phyloP scores from a whole-genome alignment of 1,284 basidiomycete species.

The Trichosporon sp. region DNA sequence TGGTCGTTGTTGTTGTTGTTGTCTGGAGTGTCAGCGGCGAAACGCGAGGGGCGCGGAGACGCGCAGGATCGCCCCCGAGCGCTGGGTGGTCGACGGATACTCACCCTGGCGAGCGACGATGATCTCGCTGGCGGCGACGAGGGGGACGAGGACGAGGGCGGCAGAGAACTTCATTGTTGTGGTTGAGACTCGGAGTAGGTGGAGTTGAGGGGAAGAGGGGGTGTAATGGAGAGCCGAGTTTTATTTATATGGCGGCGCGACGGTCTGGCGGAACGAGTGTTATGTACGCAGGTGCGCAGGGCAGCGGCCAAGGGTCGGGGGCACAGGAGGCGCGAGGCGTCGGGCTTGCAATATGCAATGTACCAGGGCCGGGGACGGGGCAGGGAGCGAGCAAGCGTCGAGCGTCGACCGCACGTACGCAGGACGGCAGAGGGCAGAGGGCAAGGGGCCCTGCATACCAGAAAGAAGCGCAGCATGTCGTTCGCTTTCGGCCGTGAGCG shows the following conservation, averaged over 20 bases:
- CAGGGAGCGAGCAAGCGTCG: background rate
- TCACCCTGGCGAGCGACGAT: background rate
- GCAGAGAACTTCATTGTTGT: constrained; percentile 1
- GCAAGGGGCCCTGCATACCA: no score
- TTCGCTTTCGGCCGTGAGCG: background rate
- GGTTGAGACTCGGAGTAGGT: background rate
- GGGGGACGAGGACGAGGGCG: background rate
- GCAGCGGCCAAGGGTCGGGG: background rate
- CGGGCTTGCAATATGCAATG: background rate
- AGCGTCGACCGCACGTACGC: no score
- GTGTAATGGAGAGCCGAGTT: no score
- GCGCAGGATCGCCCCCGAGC: background rate
- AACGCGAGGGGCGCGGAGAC: background rate
- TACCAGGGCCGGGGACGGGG: background rate
- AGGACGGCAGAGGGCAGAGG: no score
- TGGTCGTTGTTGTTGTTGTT: no score
- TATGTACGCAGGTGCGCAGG: no score
- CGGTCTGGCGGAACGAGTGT: background rate
- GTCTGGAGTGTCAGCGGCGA: background rate
- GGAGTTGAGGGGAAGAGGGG: background rate
- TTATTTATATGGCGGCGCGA: constrained; percentile 4
- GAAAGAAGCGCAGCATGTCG: no score
- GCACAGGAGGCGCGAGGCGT: background rate
- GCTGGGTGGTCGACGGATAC: background rate
- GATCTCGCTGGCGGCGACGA: constrained; percentile 3